Evolutionary conservation across 495 filamentous ascomycete genomes (phyloP).

Genomic region (Podospora fimiseda): DNA sequence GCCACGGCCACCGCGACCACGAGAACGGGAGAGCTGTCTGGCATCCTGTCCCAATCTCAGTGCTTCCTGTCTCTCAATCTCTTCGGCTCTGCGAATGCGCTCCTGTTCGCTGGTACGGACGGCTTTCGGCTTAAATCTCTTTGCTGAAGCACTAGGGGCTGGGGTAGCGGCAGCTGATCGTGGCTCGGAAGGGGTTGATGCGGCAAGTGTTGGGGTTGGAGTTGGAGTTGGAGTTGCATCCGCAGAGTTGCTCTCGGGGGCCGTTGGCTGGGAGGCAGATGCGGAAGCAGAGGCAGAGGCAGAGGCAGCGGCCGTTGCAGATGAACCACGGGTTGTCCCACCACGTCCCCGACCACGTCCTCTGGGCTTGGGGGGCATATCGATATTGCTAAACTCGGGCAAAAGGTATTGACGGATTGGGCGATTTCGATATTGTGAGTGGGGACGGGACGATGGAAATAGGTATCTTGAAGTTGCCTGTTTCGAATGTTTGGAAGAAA

Average conservation of each 20-base stretch:
- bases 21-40: conserved; percentile 10
- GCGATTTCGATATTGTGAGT: background rate
- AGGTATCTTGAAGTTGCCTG: conserved; percentile 9
- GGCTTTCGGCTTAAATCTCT: conserved; percentile 39
- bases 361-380: conserved; percentile 15
- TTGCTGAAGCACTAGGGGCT: conserved; percentile 12
- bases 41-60: conserved; percentile 29
- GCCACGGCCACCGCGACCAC: conserved; percentile 24
- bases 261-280: background rate
- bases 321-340: conserved; percentile 10
- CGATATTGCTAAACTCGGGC: background rate
- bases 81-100: conserved; percentile 34
- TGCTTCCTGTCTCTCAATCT: conserved; percentile 27
- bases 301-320: conserved; percentile 5
- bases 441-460: background rate
- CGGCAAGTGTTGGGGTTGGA: background rate
- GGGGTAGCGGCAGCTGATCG: conserved; percentile 2
- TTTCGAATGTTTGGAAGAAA: background rate
- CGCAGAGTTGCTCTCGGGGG: conserved; percentile 1
- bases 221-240: conserved; percentile 3
- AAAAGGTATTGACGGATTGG: background rate
- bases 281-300: conserved; percentile 4
- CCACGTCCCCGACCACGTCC: conserved; percentile 14
- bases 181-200: background rate
- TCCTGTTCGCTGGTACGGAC: conserved; percentile 37